phyloP scores from a whole-genome alignment of 305 asterid genomes.

The Euphrasia arctica region DNA sequence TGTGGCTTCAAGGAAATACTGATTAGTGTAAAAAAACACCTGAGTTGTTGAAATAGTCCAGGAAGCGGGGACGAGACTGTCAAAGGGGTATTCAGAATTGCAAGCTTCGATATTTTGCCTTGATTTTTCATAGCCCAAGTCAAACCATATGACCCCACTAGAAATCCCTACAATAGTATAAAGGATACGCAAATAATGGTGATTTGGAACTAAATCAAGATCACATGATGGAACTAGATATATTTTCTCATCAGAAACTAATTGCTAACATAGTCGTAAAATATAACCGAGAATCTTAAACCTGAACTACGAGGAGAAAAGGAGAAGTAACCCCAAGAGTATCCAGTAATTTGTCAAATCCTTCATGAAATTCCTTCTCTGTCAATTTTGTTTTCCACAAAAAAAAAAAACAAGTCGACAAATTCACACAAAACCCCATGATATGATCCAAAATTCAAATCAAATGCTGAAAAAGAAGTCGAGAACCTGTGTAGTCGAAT shows the following conservation, averaged over 20 bases:
- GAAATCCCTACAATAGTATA: slow-evolving; percentile 55
- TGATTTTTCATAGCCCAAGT: slow-evolving; percentile 91
- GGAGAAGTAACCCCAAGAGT: slow-evolving; percentile 70
- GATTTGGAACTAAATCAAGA: not conserved
- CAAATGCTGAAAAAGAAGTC: slow-evolving; percentile 10
- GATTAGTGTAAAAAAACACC: slow-evolving; percentile 34
- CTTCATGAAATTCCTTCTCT: slow-evolving; percentile 96
- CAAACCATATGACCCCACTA: slow-evolving; percentile 93
- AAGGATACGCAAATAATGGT: slow-evolving; percentile 14
- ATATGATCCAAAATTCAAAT: not conserved
- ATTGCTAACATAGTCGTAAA: slow-evolving; percentile 4
- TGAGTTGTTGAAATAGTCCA: slow-evolving; percentile 89
- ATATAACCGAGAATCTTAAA: slow-evolving; percentile 32
- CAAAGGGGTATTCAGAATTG: slow-evolving; percentile 78
- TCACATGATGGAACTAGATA: not conserved
- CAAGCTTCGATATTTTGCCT: slow-evolving; percentile 72
- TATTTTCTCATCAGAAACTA: not conserved
- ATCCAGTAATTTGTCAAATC: slow-evolving; percentile 61
- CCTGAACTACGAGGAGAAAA: slow-evolving; percentile 89
- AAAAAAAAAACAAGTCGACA: slow-evolving; percentile 2
- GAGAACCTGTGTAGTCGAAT: slow-evolving; percentile 81
- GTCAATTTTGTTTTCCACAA: slow-evolving; percentile 25
- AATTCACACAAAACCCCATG: not conserved
- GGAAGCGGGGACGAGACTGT: slow-evolving; percentile 90
- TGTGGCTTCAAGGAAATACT: not conserved